Evolutionary conservation across 306 rosid genomes (phyloP).

Genomic region (Begonia masoniana): DNA sequence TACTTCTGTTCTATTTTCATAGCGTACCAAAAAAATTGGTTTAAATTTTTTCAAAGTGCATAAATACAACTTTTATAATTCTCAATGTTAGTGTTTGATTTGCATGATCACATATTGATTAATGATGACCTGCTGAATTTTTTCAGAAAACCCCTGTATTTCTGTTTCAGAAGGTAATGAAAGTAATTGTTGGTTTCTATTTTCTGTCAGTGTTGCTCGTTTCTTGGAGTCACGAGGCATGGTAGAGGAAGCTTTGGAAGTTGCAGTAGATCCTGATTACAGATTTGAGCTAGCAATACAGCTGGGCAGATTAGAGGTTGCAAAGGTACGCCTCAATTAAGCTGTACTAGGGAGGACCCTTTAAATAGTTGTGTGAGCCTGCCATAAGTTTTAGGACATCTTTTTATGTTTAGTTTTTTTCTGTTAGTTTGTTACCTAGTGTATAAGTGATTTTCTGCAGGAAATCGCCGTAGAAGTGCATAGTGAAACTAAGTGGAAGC

Average conservation of each 20-base stretch:
- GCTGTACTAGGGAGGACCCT: background rate
- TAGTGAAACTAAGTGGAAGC: slow-evolving; percentile 95
- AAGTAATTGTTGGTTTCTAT: slow-evolving; percentile 3
- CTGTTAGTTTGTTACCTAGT: too few species aligned
- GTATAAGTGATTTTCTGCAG: slow-evolving; percentile 20
- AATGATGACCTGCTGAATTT: too few species aligned
- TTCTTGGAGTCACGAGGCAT: slow-evolving; percentile 95
- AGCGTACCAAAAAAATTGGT: too few species aligned
- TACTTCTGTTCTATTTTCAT: too few species aligned
- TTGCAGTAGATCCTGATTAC: slow-evolving; percentile 92
- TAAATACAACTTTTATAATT: too few species aligned
- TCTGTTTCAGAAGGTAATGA: too few species aligned
- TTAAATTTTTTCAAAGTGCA: too few species aligned
- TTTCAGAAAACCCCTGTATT: too few species aligned
- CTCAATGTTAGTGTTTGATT: too few species aligned
- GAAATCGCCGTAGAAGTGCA: slow-evolving; percentile 62
- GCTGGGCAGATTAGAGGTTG: slow-evolving; percentile 86
- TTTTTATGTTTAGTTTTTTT: too few species aligned
- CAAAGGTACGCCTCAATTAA: slow-evolving; percentile 46
- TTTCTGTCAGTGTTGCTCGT: slow-evolving; percentile 65
- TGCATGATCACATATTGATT: too few species aligned
- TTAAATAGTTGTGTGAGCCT: background rate
- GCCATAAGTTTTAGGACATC: background rate
- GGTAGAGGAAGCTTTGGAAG: slow-evolving; percentile 92
- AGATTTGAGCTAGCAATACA: slow-evolving; percentile 91